Evolutionary conservation across 306 rosid species (phyloP), one percentile per base, ranked within the genome.

Genomic region (Inga oerstediana): DNA sequence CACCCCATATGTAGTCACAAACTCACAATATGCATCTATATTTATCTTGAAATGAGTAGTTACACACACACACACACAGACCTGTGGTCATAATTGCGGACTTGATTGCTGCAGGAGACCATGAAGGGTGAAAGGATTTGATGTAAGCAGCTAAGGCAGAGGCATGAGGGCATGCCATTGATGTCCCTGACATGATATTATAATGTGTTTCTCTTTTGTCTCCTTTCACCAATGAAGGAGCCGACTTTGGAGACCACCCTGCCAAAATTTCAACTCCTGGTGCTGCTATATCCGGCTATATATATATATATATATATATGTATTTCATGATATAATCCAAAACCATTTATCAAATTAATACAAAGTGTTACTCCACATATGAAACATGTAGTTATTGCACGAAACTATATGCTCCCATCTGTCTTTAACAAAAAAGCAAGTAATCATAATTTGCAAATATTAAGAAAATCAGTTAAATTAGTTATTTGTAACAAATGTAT

Each of bases 261-360:
- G 91, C 89, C 2, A 88, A 77, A 88, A 88, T 88, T 79, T 62
- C 34, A 1, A 7, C 83, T 71, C 92, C 90, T 0, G 90, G 92
- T 20, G 90, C 90, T 16, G 79, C 76, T 22, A 84, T 74, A 77
- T 85, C 88, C 5, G 85, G 83, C 88, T 85, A 62, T 48, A 4
- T 22, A 52, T 52, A 11, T 44, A 44, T 8, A 34, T 34, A 34
- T 85, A 24, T 24, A 24, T 24, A 24, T 24, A 62, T 58, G 3
- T n/a, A 16, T 51, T 20, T 9, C 10, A 22, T 59, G 27, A 56
- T 20, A 44, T 14, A 39, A 44, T 12, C 45, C 30, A 34, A 35
- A 46, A 9, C 32, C 11, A 35, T 68, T 16, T 5, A 37, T 37
- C 52, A 41, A 70, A 32, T 12, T 30, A 19, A 8, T 10, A n/a